Evolutionary conservation across 139 green algal species (phyloP).

Genomic region (Marvania coccoides): DNA sequence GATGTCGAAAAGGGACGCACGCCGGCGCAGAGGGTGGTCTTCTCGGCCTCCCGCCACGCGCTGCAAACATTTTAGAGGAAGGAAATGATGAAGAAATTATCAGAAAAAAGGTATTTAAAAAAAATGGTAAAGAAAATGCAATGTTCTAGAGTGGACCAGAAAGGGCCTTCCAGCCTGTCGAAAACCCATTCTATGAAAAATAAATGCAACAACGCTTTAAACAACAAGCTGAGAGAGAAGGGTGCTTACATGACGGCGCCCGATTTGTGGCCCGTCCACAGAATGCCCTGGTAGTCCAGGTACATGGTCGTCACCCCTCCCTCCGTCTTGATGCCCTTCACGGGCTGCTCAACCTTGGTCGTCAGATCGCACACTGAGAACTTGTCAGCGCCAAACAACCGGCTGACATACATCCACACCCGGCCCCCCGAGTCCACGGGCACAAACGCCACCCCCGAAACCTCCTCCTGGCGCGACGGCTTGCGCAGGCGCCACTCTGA

Average conservation of each 20-base stretch:
- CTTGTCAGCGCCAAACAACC: conserved; percentile 7
- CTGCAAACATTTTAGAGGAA: no score
- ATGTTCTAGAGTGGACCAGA: no score
- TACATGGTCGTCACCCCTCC: conserved; percentile 23
- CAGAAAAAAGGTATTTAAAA: no score
- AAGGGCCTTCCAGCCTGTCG: no score
- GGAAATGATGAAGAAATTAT: no score
- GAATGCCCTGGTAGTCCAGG: conserved; percentile 15
- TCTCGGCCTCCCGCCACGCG: conserved; percentile 17
- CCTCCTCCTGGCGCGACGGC: no score
- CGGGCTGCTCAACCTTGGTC: not conserved
- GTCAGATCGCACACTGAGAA: conserved; percentile 21
- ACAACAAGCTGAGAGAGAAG: no score
- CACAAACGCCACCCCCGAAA: not conserved
- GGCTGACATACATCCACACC: conserved; percentile 15
- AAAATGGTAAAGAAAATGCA: no score
- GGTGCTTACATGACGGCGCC: conserved; percentile 18
- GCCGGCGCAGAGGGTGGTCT: not conserved
- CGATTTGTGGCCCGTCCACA: conserved; percentile 38
- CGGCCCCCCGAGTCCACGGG: not conserved
- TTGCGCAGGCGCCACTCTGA: not conserved
- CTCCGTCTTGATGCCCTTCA: conserved; percentile 5
- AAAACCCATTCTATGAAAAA: no score
- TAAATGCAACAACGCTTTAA: no score
- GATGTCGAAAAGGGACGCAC: conserved; percentile 4